Conservation (phyloP, 2,329 filamentous ascomycete genomes). For the Scolecobasidium constrictum region DNA sequence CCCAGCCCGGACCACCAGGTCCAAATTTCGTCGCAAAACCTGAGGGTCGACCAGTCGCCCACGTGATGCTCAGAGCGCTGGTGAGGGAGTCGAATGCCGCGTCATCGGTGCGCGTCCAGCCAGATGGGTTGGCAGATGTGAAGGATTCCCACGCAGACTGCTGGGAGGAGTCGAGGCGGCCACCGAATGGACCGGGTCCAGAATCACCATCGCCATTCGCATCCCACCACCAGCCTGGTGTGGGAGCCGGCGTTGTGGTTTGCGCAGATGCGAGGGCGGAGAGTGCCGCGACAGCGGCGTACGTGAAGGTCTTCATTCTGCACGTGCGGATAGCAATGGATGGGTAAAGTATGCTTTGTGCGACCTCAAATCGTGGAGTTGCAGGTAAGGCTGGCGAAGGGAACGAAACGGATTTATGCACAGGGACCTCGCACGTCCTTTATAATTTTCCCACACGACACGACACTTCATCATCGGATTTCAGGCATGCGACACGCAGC, state of each 20-base stretch:
- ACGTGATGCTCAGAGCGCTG: conserved; percentile 1
- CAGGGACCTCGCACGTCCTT: too few relatives aligned
- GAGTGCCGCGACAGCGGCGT: conserved; percentile 7
- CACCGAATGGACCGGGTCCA: neutral
- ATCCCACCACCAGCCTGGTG: too few relatives aligned
- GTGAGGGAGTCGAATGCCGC: conserved; percentile 8
- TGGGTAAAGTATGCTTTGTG: too few relatives aligned
- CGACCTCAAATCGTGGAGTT: too few relatives aligned
- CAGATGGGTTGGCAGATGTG: neutral
- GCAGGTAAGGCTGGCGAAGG: too few relatives aligned
- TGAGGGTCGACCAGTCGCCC: conserved; percentile 5
- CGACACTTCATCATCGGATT: too few relatives aligned
- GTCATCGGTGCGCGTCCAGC: neutral
- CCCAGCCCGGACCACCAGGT: conserved; percentile 2
- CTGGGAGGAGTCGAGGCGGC: neutral
- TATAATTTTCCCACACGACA: neutral
- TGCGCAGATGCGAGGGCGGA: conserved; percentile 1
- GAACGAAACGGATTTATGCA: too few relatives aligned
- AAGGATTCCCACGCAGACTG: neutral
- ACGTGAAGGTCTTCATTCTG: conserved; percentile 4
- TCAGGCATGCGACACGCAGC: too few relatives aligned
- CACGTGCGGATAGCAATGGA: too few relatives aligned
- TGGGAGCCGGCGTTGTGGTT: neutral
- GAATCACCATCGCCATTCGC: neutral
- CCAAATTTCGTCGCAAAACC: conserved; percentile 4